Evolutionary conservation across 2,329 filamentous ascomycete species (phyloP), one percentile per base, ranked within the genome.

Genomic region (Scopulariopsis brevicaulis): DNA sequence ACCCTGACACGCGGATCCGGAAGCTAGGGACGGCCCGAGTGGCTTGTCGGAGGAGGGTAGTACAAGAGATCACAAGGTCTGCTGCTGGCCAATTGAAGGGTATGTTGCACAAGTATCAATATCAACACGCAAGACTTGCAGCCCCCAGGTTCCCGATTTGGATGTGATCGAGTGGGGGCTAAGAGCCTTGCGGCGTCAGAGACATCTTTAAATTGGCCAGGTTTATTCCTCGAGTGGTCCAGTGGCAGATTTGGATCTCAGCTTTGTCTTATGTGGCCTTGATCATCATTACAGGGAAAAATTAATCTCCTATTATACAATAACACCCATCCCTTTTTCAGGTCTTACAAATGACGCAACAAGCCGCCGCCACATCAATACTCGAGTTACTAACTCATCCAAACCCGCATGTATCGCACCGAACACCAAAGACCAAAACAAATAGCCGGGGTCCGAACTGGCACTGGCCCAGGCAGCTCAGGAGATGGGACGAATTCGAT

Each of bases 361-460:
- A 50, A 50, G 32, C 43, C 8, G 14, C 52, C 15, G 59, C 61
- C 24, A 61, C 58, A 24, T 62, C 61, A 53, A 59, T 61, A 22
- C 54, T 62, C 14, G 59, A 62, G 54, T 37, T 61, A 11, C 59
- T 62, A 12, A 62, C 61, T 22, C 53, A 59, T 11, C 57, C 57
- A 34, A 62, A 61, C 32, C 60, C 60, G 10, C 15, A 48, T 22
- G 35, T 62, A 11, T 24, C 35, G 20, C 59, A 61, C 40, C 10
- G 10, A 25, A 25, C 18, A 12, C 46, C 53, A n/a, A 57, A 52
- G 14, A 54, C 48, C 53, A 62, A 58, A 12, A 62, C 59, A 40
- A 59, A 59, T 20, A 52, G 59, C 8, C 56, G 32, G 18, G 24
- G 25, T 48, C 4, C 1, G 5, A 37, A 46, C 0, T 60, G 24